phyloP scores from a whole-genome alignment of 495 filamentous ascomycete species.

The Clavariopsis aquatica region DNA sequence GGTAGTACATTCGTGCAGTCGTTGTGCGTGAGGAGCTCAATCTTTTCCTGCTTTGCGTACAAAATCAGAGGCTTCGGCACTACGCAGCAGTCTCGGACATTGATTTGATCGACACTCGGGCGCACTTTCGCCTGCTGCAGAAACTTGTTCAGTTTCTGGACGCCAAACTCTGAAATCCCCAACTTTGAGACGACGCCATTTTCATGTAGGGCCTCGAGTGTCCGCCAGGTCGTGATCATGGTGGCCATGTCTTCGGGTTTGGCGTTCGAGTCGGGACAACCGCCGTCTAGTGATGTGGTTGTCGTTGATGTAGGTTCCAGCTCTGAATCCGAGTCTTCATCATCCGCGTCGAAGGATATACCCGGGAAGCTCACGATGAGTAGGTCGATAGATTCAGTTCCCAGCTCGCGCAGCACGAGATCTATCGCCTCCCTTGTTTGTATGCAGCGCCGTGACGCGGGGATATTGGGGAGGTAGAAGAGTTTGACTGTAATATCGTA shows the following conservation, averaged over 20 bases:
- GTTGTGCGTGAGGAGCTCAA: conserved; percentile 90
- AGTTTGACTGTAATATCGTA: conserved; percentile 95
- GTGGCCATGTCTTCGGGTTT: conserved; percentile 61
- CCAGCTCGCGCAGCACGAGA: conserved; percentile 75
- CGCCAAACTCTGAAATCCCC: conserved; percentile 89
- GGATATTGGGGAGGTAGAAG: conserved; percentile 79
- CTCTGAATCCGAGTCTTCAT: conserved; percentile 63
- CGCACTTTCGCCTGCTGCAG: conserved; percentile 65
- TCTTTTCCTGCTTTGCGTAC: conserved; percentile 78
- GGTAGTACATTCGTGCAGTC: conserved; percentile 92
- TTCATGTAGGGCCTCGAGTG: conserved; percentile 73
- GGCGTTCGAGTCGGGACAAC: not conserved
- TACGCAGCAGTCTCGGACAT: conserved; percentile 92
- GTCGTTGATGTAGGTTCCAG: conserved; percentile 41
- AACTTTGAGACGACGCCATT: conserved; percentile 70
- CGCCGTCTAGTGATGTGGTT: conserved; percentile 4
- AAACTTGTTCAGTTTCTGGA: conserved; percentile 70
- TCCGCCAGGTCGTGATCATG: conserved; percentile 68
- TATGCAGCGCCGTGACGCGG: conserved; percentile 58
- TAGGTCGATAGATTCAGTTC: conserved; percentile 75
- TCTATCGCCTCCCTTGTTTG: conserved; percentile 76
- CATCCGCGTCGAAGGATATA: conserved; percentile 89
- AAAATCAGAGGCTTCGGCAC: conserved; percentile 86
- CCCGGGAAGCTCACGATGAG: conserved; percentile 92
- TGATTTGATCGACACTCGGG: conserved; percentile 93